phyloP scores from a whole-genome alignment of 305 asterid genomes.

The Rubia balearica region DNA sequence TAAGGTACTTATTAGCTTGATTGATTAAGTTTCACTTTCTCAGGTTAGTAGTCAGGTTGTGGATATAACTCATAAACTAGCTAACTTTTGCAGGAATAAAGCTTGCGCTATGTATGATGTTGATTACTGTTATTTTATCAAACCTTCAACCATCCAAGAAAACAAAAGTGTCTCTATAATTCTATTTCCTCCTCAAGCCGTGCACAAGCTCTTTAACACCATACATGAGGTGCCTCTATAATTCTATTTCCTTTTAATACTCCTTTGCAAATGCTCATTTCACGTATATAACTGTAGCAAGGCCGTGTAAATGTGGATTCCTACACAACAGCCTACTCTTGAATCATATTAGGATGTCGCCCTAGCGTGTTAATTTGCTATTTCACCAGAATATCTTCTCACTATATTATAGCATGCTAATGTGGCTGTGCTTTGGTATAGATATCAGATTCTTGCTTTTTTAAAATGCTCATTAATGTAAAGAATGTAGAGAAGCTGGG shows the following conservation, averaged over 20 bases:
- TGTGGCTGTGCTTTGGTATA: not conserved
- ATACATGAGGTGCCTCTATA: constrained; percentile 51
- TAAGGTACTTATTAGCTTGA: too few species aligned
- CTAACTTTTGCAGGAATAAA: too few species aligned
- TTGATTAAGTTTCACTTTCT: too few species aligned
- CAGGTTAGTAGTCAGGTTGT: too few species aligned
- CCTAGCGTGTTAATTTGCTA: not conserved
- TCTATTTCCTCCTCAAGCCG: constrained; percentile 44
- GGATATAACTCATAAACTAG: too few species aligned
- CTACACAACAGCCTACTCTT: not conserved
- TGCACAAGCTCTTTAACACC: constrained; percentile 59
- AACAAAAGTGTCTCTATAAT: too few species aligned
- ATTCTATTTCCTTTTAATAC: not conserved
- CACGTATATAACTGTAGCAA: not conserved
- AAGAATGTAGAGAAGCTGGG: not conserved
- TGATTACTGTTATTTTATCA: too few species aligned
- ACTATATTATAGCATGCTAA: not conserved
- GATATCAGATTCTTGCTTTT: not conserved
- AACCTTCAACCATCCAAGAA: too few species aligned
- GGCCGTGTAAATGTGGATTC: not conserved
- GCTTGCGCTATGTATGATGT: too few species aligned
- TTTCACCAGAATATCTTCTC: not conserved
- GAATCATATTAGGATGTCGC: not conserved
- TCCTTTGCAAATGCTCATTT: constrained; percentile 3
- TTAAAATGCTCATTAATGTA: not conserved